Percentiles rank a stretch among this genome's conserved stretches.
Evolutionary conservation across 129 eudicot species (phyloP).

Genomic region (Lactuca sativa): DNA sequence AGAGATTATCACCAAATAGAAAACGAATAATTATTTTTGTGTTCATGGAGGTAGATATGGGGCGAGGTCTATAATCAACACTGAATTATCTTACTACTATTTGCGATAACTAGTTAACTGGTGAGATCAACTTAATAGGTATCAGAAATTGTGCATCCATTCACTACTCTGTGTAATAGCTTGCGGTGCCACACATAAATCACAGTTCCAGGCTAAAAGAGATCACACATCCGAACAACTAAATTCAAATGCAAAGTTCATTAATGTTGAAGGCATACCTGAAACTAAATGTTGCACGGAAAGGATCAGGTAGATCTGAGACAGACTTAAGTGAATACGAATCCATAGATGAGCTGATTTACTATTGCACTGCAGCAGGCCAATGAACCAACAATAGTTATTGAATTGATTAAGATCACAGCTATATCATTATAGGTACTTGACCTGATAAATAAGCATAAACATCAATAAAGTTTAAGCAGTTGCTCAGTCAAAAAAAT

Average conservation of each 20-base stretch:
- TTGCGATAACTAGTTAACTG: slow-evolving; percentile 16
- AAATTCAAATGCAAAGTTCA: background rate
- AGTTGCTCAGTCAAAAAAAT: background rate
- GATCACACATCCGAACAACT: slow-evolving; percentile 12
- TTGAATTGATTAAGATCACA: background rate
- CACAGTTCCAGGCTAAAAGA: slow-evolving; percentile 16
- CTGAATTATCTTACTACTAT: slow-evolving; percentile 13
- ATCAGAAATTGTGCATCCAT: slow-evolving; percentile 15
- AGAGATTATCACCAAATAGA: slow-evolving; percentile 10
- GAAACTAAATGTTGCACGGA: slow-evolving; percentile 79
- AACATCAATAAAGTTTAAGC: slow-evolving; percentile 8
- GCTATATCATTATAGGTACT: slow-evolving; percentile 11
- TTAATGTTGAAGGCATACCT: slow-evolving; percentile 47
- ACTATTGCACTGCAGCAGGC: background rate
- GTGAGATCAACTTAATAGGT: background rate
- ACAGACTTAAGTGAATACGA: slow-evolving; percentile 70
- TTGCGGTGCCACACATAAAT: background rate
- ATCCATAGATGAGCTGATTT: slow-evolving; percentile 53
- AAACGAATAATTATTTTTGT: background rate
- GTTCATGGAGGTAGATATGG: slow-evolving; percentile 10
- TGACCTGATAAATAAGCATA: slow-evolving; percentile 1
- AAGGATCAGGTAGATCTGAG: slow-evolving; percentile 77
- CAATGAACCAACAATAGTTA: background rate
- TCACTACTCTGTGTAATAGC: slow-evolving; percentile 13
- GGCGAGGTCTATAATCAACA: slow-evolving; percentile 7